phyloP scores from a whole-genome alignment of 2,329 filamentous ascomycete species.

The Graphiopsis chlorocephala region DNA sequence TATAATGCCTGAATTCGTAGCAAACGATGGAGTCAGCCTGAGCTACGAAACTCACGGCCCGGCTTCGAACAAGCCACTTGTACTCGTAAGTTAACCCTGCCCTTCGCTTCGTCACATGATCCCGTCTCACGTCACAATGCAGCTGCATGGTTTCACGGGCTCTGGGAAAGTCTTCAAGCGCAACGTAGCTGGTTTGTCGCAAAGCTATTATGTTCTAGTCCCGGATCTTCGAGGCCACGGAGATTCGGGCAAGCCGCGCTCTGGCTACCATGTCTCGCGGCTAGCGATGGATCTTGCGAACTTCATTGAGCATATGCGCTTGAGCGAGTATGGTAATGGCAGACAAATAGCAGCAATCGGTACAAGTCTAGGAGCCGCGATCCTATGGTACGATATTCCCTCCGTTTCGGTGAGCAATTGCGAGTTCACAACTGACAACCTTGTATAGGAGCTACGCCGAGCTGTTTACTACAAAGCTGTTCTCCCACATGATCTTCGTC shows the following conservation, averaged over 20 bases:
- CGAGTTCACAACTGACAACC: background rate
- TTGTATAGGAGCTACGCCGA: conserved; percentile 10
- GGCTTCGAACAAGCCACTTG: background rate
- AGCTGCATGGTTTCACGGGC: conserved; percentile 15
- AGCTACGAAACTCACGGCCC: conserved; percentile 10
- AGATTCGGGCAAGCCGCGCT: conserved; percentile 3
- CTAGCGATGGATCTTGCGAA: conserved; percentile 11
- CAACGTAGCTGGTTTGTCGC: background rate
- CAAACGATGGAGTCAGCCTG: conserved; percentile 4
- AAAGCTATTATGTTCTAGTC: background rate
- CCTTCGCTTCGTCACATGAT: background rate
- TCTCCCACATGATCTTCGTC: conserved; percentile 10
- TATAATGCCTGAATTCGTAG: conserved; percentile 2
- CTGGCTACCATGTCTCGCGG: conserved; percentile 5
- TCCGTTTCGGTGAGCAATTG: background rate
- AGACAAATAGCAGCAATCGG: background rate
- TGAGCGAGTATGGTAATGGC: background rate
- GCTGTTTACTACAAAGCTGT: conserved; percentile 1
- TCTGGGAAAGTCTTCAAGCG: conserved; percentile 11
- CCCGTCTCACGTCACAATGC: background rate
- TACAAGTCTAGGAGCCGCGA: conserved; percentile 5
- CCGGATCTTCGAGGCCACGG: conserved; percentile 10
- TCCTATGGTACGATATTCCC: background rate
- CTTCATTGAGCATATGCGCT: conserved; percentile 6
- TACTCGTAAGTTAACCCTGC: conserved; percentile 1